These are phyloP conservation scores for Blumeriella jaapii DNA, from an alignment of 2,329 filamentous ascomycete genomes.

Conservation along the genomic window DNA sequence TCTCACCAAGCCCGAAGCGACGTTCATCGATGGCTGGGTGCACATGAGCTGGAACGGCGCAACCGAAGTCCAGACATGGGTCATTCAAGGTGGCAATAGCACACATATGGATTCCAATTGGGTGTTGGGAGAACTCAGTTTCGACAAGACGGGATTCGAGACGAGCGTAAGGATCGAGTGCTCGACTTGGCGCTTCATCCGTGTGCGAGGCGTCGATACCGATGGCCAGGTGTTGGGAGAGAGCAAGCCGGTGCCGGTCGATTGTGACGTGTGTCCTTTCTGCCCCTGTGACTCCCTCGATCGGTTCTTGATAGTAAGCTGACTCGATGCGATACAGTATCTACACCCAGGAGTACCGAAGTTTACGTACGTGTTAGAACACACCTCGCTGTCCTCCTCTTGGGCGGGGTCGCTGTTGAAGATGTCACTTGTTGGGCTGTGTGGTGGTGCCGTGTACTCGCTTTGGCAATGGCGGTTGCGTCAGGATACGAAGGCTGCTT, in stretches of 20 bases:
- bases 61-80: slow-evolving; percentile 35
- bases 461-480: no score
- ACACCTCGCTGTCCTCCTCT: no score
- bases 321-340: background rate
- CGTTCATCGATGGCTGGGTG: slow-evolving; percentile 4
- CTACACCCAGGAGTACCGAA: no score
- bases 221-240: background rate
- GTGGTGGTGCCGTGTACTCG: no score
- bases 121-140: background rate
- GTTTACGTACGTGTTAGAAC: no score
- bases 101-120: background rate
- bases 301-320: background rate
- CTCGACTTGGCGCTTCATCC: background rate
- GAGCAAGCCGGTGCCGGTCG: background rate
- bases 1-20: slow-evolving; percentile 25
- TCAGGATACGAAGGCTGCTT: no score
- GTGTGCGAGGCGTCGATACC: background rate
- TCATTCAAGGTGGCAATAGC: background rate
- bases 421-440: no score
- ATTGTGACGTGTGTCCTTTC: background rate
- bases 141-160: background rate
- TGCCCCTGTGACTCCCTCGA: background rate
- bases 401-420: no score
- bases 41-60: slow-evolving; percentile 44
- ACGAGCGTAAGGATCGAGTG: background rate